Evolutionary conservation across 176 grass and related monocot species (phyloP).

Genomic region (Musa itinerans): DNA sequence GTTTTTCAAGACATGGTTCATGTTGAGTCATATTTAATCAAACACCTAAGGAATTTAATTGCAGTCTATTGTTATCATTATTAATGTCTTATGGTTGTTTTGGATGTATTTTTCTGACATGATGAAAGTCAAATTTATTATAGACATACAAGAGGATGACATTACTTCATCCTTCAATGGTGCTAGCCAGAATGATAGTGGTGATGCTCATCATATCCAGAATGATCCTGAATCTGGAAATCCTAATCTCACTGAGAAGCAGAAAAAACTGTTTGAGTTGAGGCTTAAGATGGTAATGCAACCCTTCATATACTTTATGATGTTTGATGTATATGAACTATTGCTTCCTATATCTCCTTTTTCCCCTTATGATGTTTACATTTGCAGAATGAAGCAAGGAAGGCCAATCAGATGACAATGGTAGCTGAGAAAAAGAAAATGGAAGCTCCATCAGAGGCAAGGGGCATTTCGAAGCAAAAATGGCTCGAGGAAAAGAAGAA

Average conservation of each 20-base stretch:
- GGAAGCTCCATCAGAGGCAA: constrained; percentile 57
- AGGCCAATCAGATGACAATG: constrained; percentile 86
- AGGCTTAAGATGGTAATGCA: constrained; percentile 73
- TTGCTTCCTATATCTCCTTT: not conserved
- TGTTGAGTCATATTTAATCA: no score
- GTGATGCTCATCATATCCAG: constrained; percentile 4
- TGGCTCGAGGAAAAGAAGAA: constrained; percentile 94
- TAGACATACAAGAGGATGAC: constrained; percentile 13
- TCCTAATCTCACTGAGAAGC: constrained; percentile 70
- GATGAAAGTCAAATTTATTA: not conserved
- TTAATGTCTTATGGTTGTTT: not conserved
- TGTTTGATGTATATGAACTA: not conserved
- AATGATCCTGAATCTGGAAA: constrained; percentile 33
- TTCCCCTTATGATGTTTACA: not conserved
- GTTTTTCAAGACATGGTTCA: no score
- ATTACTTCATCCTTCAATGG: constrained; percentile 21
- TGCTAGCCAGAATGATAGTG: constrained; percentile 21
- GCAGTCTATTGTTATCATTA: not conserved
- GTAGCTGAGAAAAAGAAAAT: constrained; percentile 88
- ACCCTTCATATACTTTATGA: not conserved
- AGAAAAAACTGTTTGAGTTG: constrained; percentile 67
- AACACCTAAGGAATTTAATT: not conserved
- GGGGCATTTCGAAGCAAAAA: constrained; percentile 91
- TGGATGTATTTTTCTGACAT: not conserved
- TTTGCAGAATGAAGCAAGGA: constrained; percentile 74